phyloP scores from a whole-genome alignment of 805 yeast genomes.

The Wickerhamiella bombiphila region DNA sequence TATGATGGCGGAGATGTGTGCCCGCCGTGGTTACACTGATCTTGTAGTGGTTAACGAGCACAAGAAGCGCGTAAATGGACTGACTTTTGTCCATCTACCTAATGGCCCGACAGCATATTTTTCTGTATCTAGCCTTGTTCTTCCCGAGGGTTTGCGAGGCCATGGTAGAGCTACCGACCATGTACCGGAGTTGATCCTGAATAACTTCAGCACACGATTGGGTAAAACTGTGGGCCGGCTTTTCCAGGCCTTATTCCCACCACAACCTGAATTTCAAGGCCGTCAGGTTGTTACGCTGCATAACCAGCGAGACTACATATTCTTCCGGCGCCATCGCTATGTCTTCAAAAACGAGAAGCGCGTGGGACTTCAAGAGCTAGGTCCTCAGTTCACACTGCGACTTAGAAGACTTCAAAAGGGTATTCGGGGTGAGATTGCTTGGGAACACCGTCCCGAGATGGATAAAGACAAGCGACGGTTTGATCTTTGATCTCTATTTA shows the following conservation, averaged over 20 bases:
- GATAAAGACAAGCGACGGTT: constrained; percentile 91
- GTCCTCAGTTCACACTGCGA: constrained; percentile 89
- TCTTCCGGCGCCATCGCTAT: constrained; percentile 90
- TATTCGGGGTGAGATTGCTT: constrained; percentile 76
- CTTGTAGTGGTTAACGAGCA: constrained; percentile 84
- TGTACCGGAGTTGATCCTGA: constrained; percentile 79
- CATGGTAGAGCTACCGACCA: constrained; percentile 88
- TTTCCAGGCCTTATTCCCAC: constrained; percentile 87
- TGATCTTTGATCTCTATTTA: constrained; percentile 36
- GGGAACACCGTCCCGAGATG: constrained; percentile 96
- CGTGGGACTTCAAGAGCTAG: constrained; percentile 90
- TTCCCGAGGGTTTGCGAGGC: constrained; percentile 62
- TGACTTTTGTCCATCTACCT: constrained; percentile 87
- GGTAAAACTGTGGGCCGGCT: constrained; percentile 88
- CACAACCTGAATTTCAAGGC: constrained; percentile 84
- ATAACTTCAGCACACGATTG: constrained; percentile 81
- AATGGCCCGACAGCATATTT: constrained; percentile 93
- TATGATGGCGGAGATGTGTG: constrained; percentile 73
- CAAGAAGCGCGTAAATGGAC: constrained; percentile 79
- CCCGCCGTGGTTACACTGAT: constrained; percentile 76
- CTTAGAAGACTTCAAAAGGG: constrained; percentile 85
- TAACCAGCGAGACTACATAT: constrained; percentile 89
- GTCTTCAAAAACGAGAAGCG: constrained; percentile 76
- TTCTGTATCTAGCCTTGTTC: constrained; percentile 60
- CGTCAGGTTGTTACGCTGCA: constrained; percentile 92